Conservation (phyloP, 208 protist species). For the Trichomonas tenax region DNA sequence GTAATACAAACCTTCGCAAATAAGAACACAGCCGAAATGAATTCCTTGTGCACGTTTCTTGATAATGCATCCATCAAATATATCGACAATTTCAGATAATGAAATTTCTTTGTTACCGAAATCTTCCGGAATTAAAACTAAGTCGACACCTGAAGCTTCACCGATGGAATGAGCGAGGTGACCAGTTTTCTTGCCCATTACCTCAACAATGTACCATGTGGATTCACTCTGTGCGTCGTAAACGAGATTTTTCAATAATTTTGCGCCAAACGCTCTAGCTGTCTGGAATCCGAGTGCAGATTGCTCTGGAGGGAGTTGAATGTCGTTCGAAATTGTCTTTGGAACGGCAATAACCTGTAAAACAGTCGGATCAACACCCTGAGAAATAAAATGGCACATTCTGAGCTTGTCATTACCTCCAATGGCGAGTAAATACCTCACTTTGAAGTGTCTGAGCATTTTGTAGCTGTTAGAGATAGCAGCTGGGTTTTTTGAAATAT, state of each 20-base stretch:
- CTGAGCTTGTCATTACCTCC: constrained; percentile 25
- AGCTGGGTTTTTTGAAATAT: neutral
- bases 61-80: neutral
- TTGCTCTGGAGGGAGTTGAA: constrained; percentile 10
- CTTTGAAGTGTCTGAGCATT: neutral
- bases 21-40: constrained; percentile 13
- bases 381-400: neutral
- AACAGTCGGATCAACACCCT: neutral
- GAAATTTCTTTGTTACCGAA: neutral
- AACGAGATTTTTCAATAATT: constrained; percentile 13
- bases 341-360: constrained; percentile 24
- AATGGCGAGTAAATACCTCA: constrained; percentile 24
- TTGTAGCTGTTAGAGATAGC: neutral
- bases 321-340: constrained; percentile 33
- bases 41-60: neutral
- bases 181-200: constrained; percentile 26
- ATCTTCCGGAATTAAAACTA: constrained; percentile 32
- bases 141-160: neutral
- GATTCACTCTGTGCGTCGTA: neutral
- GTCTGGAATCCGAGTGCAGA: constrained; percentile 27
- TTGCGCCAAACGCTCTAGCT: constrained; percentile 19
- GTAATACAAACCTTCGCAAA: constrained; percentile 26
- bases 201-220: constrained; percentile 21
- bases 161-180: constrained; percentile 25
- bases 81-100: constrained; percentile 14